Evolutionary conservation across 1,284 basidiomycete genomes (phyloP).

Genomic region (Rhodotorula sp.): DNA sequence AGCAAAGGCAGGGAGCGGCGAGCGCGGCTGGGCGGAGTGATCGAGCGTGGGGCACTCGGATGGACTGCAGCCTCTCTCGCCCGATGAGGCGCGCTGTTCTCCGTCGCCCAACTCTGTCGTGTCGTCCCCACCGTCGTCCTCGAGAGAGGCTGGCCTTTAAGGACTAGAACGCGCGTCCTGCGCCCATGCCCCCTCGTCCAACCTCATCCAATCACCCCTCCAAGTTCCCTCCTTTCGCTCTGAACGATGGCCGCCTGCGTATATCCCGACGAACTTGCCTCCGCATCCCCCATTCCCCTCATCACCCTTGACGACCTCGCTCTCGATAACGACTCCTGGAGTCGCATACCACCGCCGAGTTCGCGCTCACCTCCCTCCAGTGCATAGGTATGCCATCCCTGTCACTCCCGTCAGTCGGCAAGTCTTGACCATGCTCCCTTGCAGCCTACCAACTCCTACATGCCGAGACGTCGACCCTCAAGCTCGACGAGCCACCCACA

Average conservation of each 20-base stretch:
- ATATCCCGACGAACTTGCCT: neutral
- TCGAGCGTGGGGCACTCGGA: too few relatives aligned
- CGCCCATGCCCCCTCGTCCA: too few relatives aligned
- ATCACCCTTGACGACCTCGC: neutral
- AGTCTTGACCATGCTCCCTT: neutral
- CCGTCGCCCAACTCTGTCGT: too few relatives aligned
- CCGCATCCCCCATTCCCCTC: neutral
- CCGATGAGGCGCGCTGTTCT: too few relatives aligned
- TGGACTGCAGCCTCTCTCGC: too few relatives aligned
- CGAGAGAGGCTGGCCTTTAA: too few relatives aligned
- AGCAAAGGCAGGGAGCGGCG: too few relatives aligned
- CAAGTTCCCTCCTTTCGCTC: neutral
- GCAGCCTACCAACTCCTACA: neutral
- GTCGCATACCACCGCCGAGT: neutral
- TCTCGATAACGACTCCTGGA: conserved; percentile 1
- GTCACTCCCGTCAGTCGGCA: too few relatives aligned
- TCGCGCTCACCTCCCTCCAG: neutral
- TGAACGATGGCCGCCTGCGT: neutral
- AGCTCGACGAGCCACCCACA: neutral
- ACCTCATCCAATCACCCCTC: neutral
- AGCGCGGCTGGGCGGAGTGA: too few relatives aligned
- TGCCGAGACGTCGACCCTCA: neutral
- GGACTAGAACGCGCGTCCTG: too few relatives aligned
- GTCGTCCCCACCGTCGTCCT: too few relatives aligned
- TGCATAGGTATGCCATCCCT: neutral